Evolutionary conservation across 106 monocot genomes (phyloP), one percentile per base, ranked within the genome.

Genomic region (Platanthera guangdongensis): DNA sequence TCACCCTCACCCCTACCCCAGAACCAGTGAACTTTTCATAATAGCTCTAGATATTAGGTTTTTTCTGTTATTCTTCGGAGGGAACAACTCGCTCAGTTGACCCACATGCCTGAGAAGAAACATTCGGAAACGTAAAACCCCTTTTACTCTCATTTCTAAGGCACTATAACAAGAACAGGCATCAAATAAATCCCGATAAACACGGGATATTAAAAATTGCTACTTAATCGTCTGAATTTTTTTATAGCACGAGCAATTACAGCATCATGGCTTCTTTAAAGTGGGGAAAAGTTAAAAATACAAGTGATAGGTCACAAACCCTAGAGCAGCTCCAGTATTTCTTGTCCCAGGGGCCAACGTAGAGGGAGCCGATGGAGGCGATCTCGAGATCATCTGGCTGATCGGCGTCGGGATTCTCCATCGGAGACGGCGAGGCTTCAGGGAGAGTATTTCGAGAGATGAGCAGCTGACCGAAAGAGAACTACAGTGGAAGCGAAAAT

Each of bases 321-420:
- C 95, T 81, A 47, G 95, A 88, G 73, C 77, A 88, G 78, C 86
- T 95, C 95, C 95, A 95, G 82, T 95, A 95, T 83, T 95, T 95
- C 88, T 95, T 95, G 72, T 88, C 85, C 95, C 88, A 90, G 18
- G 83, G 86, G 8, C 93, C 93, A 9, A 52, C 25, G 76, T 90
- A 90, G 11, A 95, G 76, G 21, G 84, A 14, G 7, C 95, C 95
- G 77, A 95, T 77, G 78, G 90, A 92, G 80, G 85, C 76, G 75
- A 95, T 90, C 76, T 95, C 89, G 50, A 95, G 83, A 73, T 83
- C 91, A 47, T 88, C 83, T 21, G 67, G 52, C 15, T 14, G 54
- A 57, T 76, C 80, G 11, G 15, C 50, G 60, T 48, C 30, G 63
- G 39, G 50, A 32, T 51, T 28, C 19, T 83, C 80, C 82, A 81